Evolutionary conservation across 257 asterid genomes (phyloP), one percentile per base, ranked within the genome.

Genomic region (Lavandula angustifolia): DNA sequence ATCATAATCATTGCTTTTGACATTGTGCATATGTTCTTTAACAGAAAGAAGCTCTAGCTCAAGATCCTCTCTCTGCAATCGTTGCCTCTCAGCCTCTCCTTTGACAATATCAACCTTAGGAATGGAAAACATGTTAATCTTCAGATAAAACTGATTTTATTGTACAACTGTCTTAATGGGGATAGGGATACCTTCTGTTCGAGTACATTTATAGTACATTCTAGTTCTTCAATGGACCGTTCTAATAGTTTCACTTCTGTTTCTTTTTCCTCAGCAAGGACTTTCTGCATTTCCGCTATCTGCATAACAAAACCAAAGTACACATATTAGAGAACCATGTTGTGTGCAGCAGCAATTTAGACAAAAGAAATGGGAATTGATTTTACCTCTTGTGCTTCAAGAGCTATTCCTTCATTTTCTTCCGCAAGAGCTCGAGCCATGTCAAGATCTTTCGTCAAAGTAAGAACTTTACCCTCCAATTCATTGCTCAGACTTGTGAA

Each of bases 31-130:
- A 64, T 94, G 94, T 74, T 87, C 87, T 71, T 81, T 85, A 66
- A 90, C 71, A 61, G 79, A 65, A 41, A 85, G 92, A 86, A 94
- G 92, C 76, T 94, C 99, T 70, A 82, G 78, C 79, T 94, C 97
- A 72, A 94, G 95, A 60, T 94, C 97, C 81, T 87, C 99, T 75
- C 99, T 87, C 75, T 90, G 91, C 74, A 86, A 74, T 18, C 83
- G 71, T 61, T 94, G 99, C 75, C 84, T 79, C 76, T 90, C 99
- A 75, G 97, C 96, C 73, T 94, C 99, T 76, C 82, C 96, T 76
- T 80, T 81, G 78, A 94, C 87, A 67, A 90, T 78, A 49, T 77
- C 94, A 63, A 84, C 92, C 99, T 92, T 67, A 22, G 60, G 76
- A 60, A 51, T 57, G 53, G 70, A 69, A 69, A 57, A 17, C 58